phyloP scores from a whole-genome alignment of 2,329 filamentous ascomycete genomes.

The Trichoderma polysporum region DNA sequence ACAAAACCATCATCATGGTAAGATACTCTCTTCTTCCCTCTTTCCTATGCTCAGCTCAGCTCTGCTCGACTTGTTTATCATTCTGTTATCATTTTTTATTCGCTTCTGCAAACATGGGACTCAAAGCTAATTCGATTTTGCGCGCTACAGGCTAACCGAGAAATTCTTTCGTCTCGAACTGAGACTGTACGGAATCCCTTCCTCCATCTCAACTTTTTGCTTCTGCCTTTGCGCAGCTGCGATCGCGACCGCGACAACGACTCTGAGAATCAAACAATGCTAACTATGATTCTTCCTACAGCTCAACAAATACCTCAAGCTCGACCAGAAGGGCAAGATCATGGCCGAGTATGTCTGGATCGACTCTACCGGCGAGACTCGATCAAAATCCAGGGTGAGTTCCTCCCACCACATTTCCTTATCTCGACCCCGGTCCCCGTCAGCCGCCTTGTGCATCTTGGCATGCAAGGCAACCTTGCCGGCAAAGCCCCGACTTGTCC shows the following conservation, averaged over 20 bases:
- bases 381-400: slow-evolving; percentile 95
- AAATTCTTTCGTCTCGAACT: slow-evolving; percentile 32
- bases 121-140: neutral
- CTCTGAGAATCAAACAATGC: neutral
- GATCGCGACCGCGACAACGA: neutral
- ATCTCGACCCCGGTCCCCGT: slow-evolving; percentile 9
- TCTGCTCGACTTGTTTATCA: no score
- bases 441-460: slow-evolving; percentile 5
- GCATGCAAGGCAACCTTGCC: neutral
- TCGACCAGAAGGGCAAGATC: slow-evolving; percentile 83
- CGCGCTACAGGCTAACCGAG: slow-evolving; percentile 29
- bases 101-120: neutral
- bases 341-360: slow-evolving; percentile 99
- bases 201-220: neutral
- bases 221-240: no score
- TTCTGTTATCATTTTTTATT: no score
- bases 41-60: no score
- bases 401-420: slow-evolving; percentile 4
- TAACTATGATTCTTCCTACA: slow-evolving; percentile 40
- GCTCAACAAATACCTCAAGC: slow-evolving; percentile 88
- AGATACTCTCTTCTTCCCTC: neutral
- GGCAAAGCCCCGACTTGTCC: slow-evolving; percentile 22
- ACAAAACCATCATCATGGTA: slow-evolving; percentile 12
- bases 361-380: slow-evolving; percentile 76
- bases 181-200: slow-evolving; percentile 34